A percentile compares a stretch with the other conserved stretches of the same genome.
These are phyloP conservation scores for Vanderwaltozyma polyspora DNA, from an alignment of 805 yeast species.

Conservation along the genomic window DNA sequence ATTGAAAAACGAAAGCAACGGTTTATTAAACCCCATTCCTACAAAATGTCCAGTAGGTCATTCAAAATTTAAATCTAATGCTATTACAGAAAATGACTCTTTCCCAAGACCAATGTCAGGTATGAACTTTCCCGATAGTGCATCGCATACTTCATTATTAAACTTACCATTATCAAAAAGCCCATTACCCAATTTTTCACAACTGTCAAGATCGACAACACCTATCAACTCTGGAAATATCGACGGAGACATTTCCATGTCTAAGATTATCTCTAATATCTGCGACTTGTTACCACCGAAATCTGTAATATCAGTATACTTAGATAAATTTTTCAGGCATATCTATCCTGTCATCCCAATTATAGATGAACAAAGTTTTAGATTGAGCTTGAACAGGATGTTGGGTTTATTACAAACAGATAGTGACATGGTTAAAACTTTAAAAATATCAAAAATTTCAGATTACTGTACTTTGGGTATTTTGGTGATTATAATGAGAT, in stretches of 20 bases:
- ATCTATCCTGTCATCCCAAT: conserved; percentile 58
- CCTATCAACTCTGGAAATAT: conserved; percentile 4
- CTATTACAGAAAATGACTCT: not conserved
- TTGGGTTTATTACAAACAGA: conserved; percentile 4
- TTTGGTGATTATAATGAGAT: conserved; percentile 38
- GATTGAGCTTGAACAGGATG: conserved; percentile 22
- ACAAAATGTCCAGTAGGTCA: conserved; percentile 2
- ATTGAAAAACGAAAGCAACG: not conserved
- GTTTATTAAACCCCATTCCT: not conserved
- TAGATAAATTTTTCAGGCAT: conserved; percentile 47
- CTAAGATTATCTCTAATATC: conserved; percentile 15
- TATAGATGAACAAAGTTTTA: conserved; percentile 41
- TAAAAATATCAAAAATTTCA: conserved; percentile 26
- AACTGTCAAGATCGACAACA: not conserved
- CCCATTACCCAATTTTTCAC: not conserved
- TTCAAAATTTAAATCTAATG: not conserved
- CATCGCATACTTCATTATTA: no score
- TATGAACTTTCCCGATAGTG: no score
- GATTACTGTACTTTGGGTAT: conserved; percentile 39
- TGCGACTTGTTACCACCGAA: conserved; percentile 41
- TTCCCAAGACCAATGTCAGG: not conserved
- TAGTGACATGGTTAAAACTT: conserved; percentile 11
- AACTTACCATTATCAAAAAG: no score
- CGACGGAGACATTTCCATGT: not conserved
- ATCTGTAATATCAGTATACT: conserved; percentile 41